These are phyloP conservation scores for Mrakia blollopis DNA, from an alignment of 768 basidiomycete genomes.

Conservation along the genomic window DNA sequence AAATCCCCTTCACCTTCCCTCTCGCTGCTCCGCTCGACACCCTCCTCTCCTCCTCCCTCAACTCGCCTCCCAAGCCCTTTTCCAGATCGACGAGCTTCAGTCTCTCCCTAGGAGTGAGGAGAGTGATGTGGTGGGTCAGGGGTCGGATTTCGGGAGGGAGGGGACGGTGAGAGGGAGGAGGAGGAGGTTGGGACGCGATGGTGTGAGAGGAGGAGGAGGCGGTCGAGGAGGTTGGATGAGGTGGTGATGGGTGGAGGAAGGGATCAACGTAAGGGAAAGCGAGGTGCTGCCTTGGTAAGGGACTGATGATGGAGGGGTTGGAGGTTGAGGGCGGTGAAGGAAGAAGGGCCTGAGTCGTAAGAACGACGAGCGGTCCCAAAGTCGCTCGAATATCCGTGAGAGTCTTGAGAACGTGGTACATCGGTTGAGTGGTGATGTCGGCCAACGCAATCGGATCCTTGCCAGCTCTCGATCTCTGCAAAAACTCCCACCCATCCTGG, in stretches of 20 bases:
- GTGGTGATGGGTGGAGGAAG: not conserved
- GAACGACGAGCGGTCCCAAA: slow-evolving; percentile 4
- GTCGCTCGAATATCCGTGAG: slow-evolving; percentile 5
- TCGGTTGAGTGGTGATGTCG: not conserved
- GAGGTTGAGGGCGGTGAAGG: not conserved
- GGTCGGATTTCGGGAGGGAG: not conserved
- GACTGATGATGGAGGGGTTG: not conserved
- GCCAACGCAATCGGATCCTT: not conserved
- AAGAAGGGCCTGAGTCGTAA: slow-evolving; percentile 9
- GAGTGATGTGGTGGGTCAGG: slow-evolving; percentile 14
- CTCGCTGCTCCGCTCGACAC: not conserved
- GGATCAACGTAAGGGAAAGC: not conserved
- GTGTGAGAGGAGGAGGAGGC: not conserved
- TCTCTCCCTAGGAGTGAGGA: not conserved
- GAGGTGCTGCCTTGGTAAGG: slow-evolving; percentile 3
- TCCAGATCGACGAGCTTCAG: not conserved
- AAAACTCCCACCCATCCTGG: slow-evolving; percentile 7
- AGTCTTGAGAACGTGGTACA: slow-evolving; percentile 20
- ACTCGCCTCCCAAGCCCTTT: not conserved
- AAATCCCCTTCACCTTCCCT: not conserved
- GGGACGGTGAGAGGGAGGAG: not conserved
- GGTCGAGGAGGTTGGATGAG: not conserved
- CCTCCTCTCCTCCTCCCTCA: slow-evolving; percentile 1
- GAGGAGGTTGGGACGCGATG: not conserved
- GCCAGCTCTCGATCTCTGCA: not conserved